Percentiles rank a stretch among this genome's conserved stretches.
These are phyloP conservation scores for Dovyalis caffra DNA, from an alignment of 345 rosid species.

Conservation along the genomic window DNA sequence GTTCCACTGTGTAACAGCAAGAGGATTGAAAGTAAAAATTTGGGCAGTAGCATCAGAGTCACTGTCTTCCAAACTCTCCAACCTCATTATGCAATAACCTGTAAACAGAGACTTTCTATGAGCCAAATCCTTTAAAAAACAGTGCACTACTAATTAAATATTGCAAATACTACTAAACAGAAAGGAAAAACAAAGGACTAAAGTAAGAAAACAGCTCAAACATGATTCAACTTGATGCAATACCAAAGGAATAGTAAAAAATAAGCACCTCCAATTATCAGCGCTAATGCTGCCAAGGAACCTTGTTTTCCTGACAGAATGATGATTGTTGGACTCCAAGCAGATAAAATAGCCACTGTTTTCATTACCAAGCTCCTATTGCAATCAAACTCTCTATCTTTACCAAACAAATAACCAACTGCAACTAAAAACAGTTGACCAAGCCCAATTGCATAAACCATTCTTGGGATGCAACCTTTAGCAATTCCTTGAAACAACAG, in stretches of 20 bases:
- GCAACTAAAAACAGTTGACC: conserved; percentile 57
- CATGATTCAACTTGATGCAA: not conserved
- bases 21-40: conserved; percentile 44
- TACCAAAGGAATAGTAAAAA: conserved; percentile 6
- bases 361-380: conserved; percentile 33
- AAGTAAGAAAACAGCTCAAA: not conserved
- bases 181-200: not conserved
- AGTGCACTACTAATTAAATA: not conserved
- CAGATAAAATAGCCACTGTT: conserved; percentile 56
- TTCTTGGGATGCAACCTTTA: conserved; percentile 55
- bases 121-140: conserved; percentile 7
- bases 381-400: conserved; percentile 25
- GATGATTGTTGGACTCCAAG: conserved; percentile 74
- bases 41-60: conserved; percentile 23
- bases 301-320: conserved; percentile 84
- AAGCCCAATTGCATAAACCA: conserved; percentile 52
- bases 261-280: conserved; percentile 60
- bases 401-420: conserved; percentile 25
- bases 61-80: conserved; percentile 48
- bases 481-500: conserved; percentile 35
- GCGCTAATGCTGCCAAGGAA: conserved; percentile 64
- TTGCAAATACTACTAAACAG: not conserved
- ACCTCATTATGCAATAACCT: conserved; percentile 82
- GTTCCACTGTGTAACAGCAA: conserved; percentile 73
- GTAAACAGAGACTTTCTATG: conserved; percentile 12